Base-by-base conservation (phyloP, 1,284 basidiomycete genomes). In the Ganoderma resinaceum region DNA sequence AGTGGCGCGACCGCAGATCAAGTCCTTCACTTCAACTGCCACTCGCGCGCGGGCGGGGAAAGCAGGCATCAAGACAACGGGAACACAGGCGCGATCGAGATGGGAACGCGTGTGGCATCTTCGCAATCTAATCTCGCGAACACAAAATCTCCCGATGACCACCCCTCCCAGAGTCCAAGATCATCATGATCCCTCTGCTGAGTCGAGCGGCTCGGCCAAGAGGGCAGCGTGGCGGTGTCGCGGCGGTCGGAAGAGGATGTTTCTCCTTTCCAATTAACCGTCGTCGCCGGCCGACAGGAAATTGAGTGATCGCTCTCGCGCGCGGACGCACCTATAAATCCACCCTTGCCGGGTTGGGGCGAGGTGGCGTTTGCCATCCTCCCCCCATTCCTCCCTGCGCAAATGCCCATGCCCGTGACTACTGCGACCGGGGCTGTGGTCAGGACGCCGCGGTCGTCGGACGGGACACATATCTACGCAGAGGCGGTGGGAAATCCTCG, bases 401-500 rank as follows among this genome's bases (percentile, higher is more conserved):
- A 3, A 43, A 35, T 43, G 20, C 8, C 33, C 62, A 38, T 35
- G n/a, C 35, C 58, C 61, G 70, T 70, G 72, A 58, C 69, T n/a
- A 52, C 52, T 62, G 40, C 66, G 31, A 62, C 66, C 11, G 43
- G 43, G n/a, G 43, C 43, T 31, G 62, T 66, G 29, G 60, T 70
- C 63, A 76, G 69, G 55, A 68, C 63, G 20, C 43, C 75, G 6
- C 58, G 46, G 33, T 77, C 76, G 16, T 53, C 70, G 42, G 76
- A 77, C 58, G 76, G 75, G 26, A 74, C 71, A 0, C 31, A 53
- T 18, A 73, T 77, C 33, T 71, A 76, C 61, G 79, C 82, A 37
- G 80, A 84, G 66, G 83, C 81, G 11, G 65, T 76, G 23, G 82
- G 83, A 33, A 75, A 82, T 69, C 74, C 77, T 2, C 69, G 71